Percentiles rank a stretch among this genome's conserved stretches.
Conservation (phyloP, 768 basidiomycete genomes). For the Pleurotus ostreatus region DNA sequence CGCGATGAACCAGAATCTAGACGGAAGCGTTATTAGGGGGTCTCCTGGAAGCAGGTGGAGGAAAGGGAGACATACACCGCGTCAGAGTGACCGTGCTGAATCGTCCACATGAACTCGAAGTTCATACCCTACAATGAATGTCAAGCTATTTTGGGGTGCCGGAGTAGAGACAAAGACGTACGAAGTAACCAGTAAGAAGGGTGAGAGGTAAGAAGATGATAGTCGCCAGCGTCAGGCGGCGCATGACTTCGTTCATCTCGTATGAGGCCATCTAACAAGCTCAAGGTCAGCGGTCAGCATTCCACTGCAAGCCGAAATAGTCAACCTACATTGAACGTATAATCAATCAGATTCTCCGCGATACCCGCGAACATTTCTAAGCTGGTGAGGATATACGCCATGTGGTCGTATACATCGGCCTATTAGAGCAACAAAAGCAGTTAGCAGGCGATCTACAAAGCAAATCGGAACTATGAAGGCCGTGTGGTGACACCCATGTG, state of each 20-base stretch:
- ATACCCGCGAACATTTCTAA: slow-evolving; percentile 73
- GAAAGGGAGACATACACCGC: slow-evolving; percentile 33
- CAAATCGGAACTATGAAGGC: background rate
- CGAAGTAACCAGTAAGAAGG: slow-evolving; percentile 66
- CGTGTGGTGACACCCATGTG: no score
- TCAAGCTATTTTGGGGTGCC: background rate
- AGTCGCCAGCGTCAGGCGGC: slow-evolving; percentile 61
- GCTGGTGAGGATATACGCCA: slow-evolving; percentile 65
- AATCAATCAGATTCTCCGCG: slow-evolving; percentile 67
- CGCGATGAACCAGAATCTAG: slow-evolving; percentile 69
- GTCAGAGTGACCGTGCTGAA: slow-evolving; percentile 36
- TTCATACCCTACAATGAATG: slow-evolving; percentile 40
- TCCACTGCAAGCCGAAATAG: background rate
- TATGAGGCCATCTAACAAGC: slow-evolving; percentile 58
- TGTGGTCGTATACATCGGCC: slow-evolving; percentile 74
- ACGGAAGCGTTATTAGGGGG: background rate
- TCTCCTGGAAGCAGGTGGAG: background rate
- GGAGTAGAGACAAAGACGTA: slow-evolving; percentile 15
- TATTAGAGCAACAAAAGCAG: slow-evolving; percentile 17
- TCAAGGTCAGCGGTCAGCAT: slow-evolving; percentile 1
- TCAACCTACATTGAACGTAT: slow-evolving; percentile 64
- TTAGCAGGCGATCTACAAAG: background rate
- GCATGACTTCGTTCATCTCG: slow-evolving; percentile 76
- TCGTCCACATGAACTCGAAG: slow-evolving; percentile 50
- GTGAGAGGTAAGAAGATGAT: slow-evolving; percentile 72